Evolutionary conservation across 805 yeast species (phyloP).

Genomic region (Suhomyces sp.): DNA sequence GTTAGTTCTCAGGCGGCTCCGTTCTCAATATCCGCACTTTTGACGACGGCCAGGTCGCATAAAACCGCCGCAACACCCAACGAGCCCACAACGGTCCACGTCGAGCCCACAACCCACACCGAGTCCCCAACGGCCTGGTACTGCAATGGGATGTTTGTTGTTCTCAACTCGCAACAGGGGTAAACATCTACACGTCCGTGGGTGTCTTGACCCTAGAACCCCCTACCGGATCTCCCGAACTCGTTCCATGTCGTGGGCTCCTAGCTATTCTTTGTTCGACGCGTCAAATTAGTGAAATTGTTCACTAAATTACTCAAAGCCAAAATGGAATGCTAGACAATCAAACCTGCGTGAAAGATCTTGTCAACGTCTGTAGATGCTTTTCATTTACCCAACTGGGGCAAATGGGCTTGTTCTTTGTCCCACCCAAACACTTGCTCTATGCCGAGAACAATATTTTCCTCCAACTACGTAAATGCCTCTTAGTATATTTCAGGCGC

Average conservation of each 20-base stretch:
- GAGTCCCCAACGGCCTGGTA: not conserved
- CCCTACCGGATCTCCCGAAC: not conserved
- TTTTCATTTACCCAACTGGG: not conserved
- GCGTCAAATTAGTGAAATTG: not conserved
- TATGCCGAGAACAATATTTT: not conserved
- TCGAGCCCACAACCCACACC: too few species aligned
- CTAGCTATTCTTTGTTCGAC: not conserved
- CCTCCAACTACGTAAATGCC: not conserved
- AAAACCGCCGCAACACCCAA: not conserved
- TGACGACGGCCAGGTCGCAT: not conserved
- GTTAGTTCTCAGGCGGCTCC: not conserved
- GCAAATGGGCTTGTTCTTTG: not conserved
- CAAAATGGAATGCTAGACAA: not conserved
- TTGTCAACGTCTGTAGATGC: not conserved
- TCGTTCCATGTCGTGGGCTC: not conserved
- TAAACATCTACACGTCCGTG: not conserved
- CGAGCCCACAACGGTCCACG: too few species aligned
- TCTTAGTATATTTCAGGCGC: not conserved
- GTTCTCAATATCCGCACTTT: not conserved
- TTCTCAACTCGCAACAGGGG: too few species aligned
- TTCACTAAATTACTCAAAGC: not conserved
- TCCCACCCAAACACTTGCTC: not conserved
- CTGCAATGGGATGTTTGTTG: not conserved
- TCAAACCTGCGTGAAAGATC: not conserved
- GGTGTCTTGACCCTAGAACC: not conserved